Conservation (phyloP, 805 yeast species). For the Candida hungchunana region DNA sequence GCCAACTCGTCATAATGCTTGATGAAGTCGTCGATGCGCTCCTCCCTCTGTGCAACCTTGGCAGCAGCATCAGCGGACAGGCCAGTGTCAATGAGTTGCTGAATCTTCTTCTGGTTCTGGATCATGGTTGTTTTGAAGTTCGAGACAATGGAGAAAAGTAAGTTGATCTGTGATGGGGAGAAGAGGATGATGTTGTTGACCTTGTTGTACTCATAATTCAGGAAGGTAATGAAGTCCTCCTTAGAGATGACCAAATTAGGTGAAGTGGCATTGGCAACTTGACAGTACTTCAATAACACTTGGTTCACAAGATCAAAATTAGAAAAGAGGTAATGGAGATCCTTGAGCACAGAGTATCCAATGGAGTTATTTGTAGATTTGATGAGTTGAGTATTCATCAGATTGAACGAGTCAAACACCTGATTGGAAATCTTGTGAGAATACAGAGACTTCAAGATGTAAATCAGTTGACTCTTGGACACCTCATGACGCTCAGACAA, state of each 20-base stretch:
- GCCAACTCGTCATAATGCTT: slow-evolving; percentile 17
- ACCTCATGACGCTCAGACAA: slow-evolving; percentile 27
- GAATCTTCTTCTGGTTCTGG: slow-evolving; percentile 16
- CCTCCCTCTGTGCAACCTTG: slow-evolving; percentile 9
- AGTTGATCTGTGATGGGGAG: slow-evolving; percentile 37
- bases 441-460: slow-evolving; percentile 31
- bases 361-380: slow-evolving; percentile 25
- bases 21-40: slow-evolving; percentile 12
- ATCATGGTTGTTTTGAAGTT: slow-evolving; percentile 29
- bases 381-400: slow-evolving; percentile 13
- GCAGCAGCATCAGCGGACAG: slow-evolving; percentile 8
- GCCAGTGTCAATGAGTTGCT: slow-evolving; percentile 11
- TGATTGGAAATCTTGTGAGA: slow-evolving; percentile 37
- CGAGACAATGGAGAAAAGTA: slow-evolving; percentile 29
- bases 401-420: slow-evolving; percentile 30
- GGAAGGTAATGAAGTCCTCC: slow-evolving; percentile 30
- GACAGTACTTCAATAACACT: slow-evolving; percentile 31
- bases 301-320: slow-evolving; percentile 38
- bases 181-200: slow-evolving; percentile 37
- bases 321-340: slow-evolving; percentile 34
- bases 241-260: slow-evolving; percentile 32
- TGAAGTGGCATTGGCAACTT: slow-evolving; percentile 7
- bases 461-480: slow-evolving; percentile 32
- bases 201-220: slow-evolving; percentile 35
- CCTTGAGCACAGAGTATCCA: slow-evolving; percentile 34